A percentile compares a stretch with the other conserved stretches of the same genome.
Conservation (phyloP, 371 early-diverging fungal genomes). For the Mucor velutinosus region DNA sequence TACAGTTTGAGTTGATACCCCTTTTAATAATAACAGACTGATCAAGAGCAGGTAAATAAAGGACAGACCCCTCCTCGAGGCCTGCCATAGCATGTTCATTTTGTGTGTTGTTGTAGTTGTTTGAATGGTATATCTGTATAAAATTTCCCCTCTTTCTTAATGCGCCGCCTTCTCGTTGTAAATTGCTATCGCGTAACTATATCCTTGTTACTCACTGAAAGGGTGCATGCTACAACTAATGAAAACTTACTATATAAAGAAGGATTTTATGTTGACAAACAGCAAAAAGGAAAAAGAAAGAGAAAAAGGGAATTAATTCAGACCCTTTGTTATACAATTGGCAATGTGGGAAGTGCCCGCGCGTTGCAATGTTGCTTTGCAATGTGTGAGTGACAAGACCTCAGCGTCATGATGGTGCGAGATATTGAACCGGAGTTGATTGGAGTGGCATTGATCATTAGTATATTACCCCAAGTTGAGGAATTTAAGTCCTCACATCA, state of each 20-base stretch:
- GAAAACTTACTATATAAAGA: background rate
- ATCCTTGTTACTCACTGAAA: background rate
- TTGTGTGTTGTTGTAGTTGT: background rate
- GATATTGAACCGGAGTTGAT: background rate
- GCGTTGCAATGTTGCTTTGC: background rate
- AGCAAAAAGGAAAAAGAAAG: background rate
- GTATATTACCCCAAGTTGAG: background rate
- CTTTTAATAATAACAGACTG: background rate
- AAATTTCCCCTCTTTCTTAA: background rate
- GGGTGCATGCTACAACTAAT: background rate
- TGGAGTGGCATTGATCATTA: background rate
- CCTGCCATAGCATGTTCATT: slow-evolving; percentile 22
- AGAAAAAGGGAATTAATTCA: background rate
- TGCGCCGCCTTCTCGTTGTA: background rate
- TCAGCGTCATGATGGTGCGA: background rate
- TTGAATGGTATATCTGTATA: background rate
- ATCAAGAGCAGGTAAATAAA: slow-evolving; percentile 10
- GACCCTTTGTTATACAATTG: background rate
- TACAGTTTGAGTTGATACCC: slow-evolving; percentile 23
- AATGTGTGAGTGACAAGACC: background rate
- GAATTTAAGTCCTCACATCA: background rate
- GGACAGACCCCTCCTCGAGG: slow-evolving; percentile 31
- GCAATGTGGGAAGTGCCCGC: background rate
- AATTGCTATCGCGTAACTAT: background rate
- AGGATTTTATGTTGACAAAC: background rate